Evolutionary conservation across 208 protist genomes (phyloP), one percentile per base, ranked within the genome.

Genomic region (Herpetomonas tarakana): DNA sequence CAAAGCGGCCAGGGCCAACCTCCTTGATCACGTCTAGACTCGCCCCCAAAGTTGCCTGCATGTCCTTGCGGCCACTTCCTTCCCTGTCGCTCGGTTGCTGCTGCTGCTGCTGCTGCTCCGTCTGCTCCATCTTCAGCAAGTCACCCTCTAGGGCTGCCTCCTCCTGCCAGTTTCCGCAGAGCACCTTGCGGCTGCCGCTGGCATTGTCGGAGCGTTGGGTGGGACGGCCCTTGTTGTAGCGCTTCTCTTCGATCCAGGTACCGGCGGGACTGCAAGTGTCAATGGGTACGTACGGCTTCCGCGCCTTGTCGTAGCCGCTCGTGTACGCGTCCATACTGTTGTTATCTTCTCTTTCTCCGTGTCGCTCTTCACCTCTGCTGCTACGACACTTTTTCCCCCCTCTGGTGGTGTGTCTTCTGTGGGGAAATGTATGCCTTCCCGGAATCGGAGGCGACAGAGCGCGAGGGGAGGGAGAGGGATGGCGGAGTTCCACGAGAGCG

Each of bases 101-200:
- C 50, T n/a, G 9, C 14, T 4, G 50, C 27, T 29, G 52, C 44
- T 66, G 62, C 38, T 50, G 67, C 59, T 67, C 26, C 11, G 22
- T 74, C n/a, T 65, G 52, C 49, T 83, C 81, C 27, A 78, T 75
- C 1, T 58, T 53, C 14, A 87, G 66, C 18, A 92, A 50, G 55
- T 94, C 88, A 41, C 77, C 74, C 69, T 88, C 88, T 22, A 94
- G 78, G 7, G 59, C 74, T 41, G 82, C 65, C 44, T 94, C 85
- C 51, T 94, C 88, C 46, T 91, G 81, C 88, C 88, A 94, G 69
- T 94, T 94, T 9, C 88, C 88, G 52, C 81, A 94, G 30, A 94
- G 74, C n/a, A 94, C 88, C 21, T 82, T 84, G n/a, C 76, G 75
- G 35, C 35, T 41, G 14, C 35, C 35, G 35, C 35, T 41, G 35